phyloP scores from a whole-genome alignment of 345 rosid genomes.

The Boechera divaricarpa region DNA sequence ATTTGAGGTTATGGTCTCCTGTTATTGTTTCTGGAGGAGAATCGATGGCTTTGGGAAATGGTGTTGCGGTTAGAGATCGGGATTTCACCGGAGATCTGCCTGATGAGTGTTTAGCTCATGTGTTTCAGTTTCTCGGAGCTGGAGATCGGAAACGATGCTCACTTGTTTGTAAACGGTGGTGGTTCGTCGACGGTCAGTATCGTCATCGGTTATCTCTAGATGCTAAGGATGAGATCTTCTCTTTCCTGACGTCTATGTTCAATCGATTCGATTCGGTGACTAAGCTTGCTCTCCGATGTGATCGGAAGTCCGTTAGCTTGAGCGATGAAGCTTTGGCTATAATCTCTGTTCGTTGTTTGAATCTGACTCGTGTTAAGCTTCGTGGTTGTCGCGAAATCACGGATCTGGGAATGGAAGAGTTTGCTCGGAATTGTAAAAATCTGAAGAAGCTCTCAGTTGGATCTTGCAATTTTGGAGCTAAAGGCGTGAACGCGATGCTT shows the following conservation, averaged over 20 bases:
- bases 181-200: conserved; percentile 71
- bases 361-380: conserved; percentile 82
- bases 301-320: conserved; percentile 64
- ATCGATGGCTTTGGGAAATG: conserved; percentile 26
- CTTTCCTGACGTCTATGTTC: conserved; percentile 54
- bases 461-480: conserved; percentile 83
- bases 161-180: conserved; percentile 78
- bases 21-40: conserved; percentile 28
- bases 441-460: conserved; percentile 77
- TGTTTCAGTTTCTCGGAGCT: conserved; percentile 73
- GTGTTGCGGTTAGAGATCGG: conserved; percentile 13
- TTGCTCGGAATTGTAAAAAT: conserved; percentile 60
- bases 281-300: conserved; percentile 77
- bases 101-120: conserved; percentile 79
- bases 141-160: conserved; percentile 81
- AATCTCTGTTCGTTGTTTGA: conserved; percentile 66
- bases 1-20: conserved; percentile 38
- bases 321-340: conserved; percentile 64
- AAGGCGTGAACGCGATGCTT: conserved; percentile 71
- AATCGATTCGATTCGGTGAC: conserved; percentile 75
- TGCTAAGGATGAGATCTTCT: conserved; percentile 60
- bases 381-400: conserved; percentile 90
- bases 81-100: conserved; percentile 69
- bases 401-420: conserved; percentile 68
- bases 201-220: conserved; percentile 76